Conservation (phyloP, 1,139 yeast genomes). For the Saccharomyces hybrid region DNA sequence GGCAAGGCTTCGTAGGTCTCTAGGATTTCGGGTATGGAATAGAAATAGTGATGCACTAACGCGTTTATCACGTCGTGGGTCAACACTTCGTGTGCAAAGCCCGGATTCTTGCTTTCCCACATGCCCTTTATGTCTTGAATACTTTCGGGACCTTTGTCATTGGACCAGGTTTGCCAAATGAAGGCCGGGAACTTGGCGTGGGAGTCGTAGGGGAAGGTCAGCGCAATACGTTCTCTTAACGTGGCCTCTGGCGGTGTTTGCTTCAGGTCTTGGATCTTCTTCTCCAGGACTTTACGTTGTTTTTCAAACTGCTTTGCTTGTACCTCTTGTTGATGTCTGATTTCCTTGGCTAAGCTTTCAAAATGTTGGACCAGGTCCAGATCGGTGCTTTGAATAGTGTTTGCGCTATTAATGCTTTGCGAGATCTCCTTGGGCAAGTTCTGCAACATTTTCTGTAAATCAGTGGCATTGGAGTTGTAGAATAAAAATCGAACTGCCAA, state of each 20-base stretch:
- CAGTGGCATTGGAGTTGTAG: conserved; percentile 34
- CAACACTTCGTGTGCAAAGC: conserved; percentile 52
- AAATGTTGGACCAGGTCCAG: conserved; percentile 44
- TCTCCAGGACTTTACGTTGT: conserved; percentile 46
- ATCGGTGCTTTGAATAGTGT: conserved; percentile 33
- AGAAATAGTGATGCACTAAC: conserved; percentile 44
- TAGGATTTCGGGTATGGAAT: conserved; percentile 55
- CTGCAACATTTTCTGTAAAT: conserved; percentile 40
- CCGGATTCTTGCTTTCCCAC: conserved; percentile 54
- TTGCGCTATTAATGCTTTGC: conserved; percentile 28
- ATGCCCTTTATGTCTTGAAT: conserved; percentile 54
- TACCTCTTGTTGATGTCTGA: conserved; percentile 43
- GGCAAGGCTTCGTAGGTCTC: conserved; percentile 59
- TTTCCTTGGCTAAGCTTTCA: conserved; percentile 42
- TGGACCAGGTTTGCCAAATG: conserved; percentile 77
- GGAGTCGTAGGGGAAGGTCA: conserved; percentile 59
- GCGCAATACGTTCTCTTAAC: conserved; percentile 60
- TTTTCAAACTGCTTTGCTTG: conserved; percentile 43
- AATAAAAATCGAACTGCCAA: background rate
- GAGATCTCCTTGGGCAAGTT: conserved; percentile 39
- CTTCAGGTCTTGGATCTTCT: conserved; percentile 50
- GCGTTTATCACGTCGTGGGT: conserved; percentile 54
- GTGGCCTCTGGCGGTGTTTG: conserved; percentile 55
- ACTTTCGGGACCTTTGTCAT: conserved; percentile 55
- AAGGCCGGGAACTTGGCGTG: conserved; percentile 66